Evolutionary conservation across 2,329 filamentous ascomycete species (phyloP).

Genomic region (Lachnellula cervina): DNA sequence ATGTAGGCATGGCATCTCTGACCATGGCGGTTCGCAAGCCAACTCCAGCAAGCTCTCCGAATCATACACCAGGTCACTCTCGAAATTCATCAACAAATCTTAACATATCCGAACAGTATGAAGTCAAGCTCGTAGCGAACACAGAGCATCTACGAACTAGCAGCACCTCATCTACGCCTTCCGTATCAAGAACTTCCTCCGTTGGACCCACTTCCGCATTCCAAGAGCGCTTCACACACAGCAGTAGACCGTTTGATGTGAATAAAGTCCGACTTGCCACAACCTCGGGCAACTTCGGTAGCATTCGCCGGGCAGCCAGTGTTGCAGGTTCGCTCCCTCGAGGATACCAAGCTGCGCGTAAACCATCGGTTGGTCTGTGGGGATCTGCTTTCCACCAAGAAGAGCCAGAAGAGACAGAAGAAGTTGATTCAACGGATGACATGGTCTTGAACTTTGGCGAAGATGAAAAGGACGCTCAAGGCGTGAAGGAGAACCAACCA

Average conservation of each 20-base stretch:
- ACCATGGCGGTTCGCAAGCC: conserved; percentile 73
- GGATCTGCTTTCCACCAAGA: conserved; percentile 39
- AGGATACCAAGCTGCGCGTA: conserved; percentile 20
- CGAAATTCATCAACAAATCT: conserved; percentile 34
- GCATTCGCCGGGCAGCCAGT: conserved; percentile 31
- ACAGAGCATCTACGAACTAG: conserved; percentile 62
- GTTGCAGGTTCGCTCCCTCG: conserved; percentile 20
- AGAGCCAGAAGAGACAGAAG: conserved; percentile 39
- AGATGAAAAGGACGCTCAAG: conserved; percentile 12
- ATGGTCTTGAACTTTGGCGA: conserved; percentile 50
- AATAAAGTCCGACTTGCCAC: conserved; percentile 13
- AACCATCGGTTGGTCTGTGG: conserved; percentile 44
- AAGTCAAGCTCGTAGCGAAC: conserved; percentile 69
- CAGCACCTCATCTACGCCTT: conserved; percentile 33
- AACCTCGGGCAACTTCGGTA: conserved; percentile 25
- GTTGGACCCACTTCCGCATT: conserved; percentile 22
- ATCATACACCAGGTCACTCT: conserved; percentile 31
- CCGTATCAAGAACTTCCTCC: conserved; percentile 35
- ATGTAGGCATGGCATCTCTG: conserved; percentile 84
- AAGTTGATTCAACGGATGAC: conserved; percentile 20
- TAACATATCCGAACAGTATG: conserved; percentile 58
- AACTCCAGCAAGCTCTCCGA: conserved; percentile 17
- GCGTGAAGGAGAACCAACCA: background rate
- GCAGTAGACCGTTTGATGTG: conserved; percentile 35
- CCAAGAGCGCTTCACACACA: conserved; percentile 24